Evolutionary conservation across 2,329 filamentous ascomycete genomes (phyloP).

Genomic region (Alternaria angustiovoidea): DNA sequence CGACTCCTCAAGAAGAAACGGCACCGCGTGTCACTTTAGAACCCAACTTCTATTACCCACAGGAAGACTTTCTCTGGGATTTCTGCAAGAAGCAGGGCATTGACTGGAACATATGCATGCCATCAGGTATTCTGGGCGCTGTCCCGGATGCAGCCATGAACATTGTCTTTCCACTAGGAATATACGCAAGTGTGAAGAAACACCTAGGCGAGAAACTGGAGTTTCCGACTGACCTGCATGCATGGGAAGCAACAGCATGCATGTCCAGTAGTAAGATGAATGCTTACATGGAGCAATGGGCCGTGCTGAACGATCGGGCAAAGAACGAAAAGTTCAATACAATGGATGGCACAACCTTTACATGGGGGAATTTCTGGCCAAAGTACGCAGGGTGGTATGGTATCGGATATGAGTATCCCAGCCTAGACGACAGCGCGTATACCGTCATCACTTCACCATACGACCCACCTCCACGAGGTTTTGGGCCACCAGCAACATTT

Average conservation of each 20-base stretch:
- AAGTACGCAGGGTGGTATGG: constrained; percentile 58
- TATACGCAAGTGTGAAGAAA: constrained; percentile 60
- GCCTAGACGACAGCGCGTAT: constrained; percentile 19
- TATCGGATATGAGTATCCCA: constrained; percentile 48
- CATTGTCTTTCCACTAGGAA: constrained; percentile 56
- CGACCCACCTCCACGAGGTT: constrained; percentile 47
- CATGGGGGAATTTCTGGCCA: constrained; percentile 60
- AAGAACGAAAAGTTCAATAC: constrained; percentile 61
- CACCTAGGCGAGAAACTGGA: constrained; percentile 53
- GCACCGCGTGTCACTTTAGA: constrained; percentile 55
- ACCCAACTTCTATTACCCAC: constrained; percentile 64
- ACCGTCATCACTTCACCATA: constrained; percentile 30
- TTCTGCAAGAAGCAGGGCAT: constrained; percentile 53
- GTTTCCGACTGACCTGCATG: constrained; percentile 55
- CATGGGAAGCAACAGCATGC: constrained; percentile 56
- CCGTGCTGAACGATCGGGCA: constrained; percentile 53
- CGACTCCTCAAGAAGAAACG: constrained; percentile 56
- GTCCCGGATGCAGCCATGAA: constrained; percentile 62
- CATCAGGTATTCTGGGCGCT: constrained; percentile 59
- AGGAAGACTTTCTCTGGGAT: constrained; percentile 59
- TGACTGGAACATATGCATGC: constrained; percentile 59
- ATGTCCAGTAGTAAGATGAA: constrained; percentile 59
- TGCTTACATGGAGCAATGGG: constrained; percentile 62
- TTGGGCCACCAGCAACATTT: constrained; percentile 53
- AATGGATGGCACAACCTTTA: constrained; percentile 55